Evolutionary conservation across 768 basidiomycete species (phyloP), one percentile per base, ranked within the genome.

Genomic region (Lyophyllum decastes): DNA sequence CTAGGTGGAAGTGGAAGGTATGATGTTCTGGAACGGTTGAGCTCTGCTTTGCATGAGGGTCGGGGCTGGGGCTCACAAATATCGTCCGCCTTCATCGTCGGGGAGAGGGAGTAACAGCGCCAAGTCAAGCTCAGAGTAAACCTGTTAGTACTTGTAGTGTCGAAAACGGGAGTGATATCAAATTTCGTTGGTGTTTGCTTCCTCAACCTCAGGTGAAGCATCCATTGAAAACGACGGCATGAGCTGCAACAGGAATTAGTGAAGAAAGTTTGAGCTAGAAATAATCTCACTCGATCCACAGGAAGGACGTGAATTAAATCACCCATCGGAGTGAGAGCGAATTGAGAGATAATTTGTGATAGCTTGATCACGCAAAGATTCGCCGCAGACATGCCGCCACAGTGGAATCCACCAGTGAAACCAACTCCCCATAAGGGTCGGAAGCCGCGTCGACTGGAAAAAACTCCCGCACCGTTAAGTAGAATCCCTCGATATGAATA

Each of bases 261-360:
- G 14, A 4, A 45, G 11, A 21, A 22, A 22, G 6, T 45, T 22
- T 10, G 21, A 22, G 44, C 8, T 8, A 16, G 16, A 21, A 19
- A 25, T 6, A 22, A n/a, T 19, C 55, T 25, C 27, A 57, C 55
- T 24, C 49, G 22, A 19, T 57, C 55, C 27, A 57, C 33, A n/a
- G 55, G 55, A 21, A 57, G 49, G 25, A 51, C 49, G 24, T 57
- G 55, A 19, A 43, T 57, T 4, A 48, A n/a, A 45, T 45, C 44
- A 22, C 44, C 44, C 7, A 27, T 55, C 6, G 14, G 54, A 35
- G 54, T 55, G 4, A 55, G 5, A 19, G 46, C 54, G 26, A 46
- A 3, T 21, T 46, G 44, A 2, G 45, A 46, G 17, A 55, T 55
- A 44, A 48, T n/a, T 30, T 55, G 46, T 14, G 45, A 33, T 34